A percentile compares a stretch with the other conserved stretches of the same genome.
These are phyloP conservation scores for Lophiotrema nucula DNA, from an alignment of 495 filamentous ascomycete genomes.

Conservation along the genomic window DNA sequence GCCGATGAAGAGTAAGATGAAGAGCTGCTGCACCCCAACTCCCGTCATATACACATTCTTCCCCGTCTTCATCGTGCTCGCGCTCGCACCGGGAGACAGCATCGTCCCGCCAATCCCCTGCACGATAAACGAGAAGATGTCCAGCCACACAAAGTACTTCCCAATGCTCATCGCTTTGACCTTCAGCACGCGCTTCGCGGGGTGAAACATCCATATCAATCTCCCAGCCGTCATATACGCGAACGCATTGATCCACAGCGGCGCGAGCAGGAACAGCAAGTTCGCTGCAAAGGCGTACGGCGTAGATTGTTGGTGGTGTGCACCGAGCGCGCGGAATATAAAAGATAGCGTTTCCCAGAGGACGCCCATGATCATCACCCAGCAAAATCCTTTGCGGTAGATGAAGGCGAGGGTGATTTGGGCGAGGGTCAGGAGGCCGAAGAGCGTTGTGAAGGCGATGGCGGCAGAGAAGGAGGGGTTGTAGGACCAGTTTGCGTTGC, in stretches of 20 bases:
- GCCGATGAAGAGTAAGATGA: conserved; percentile 54
- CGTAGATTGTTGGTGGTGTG: conserved; percentile 44
- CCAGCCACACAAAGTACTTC: conserved; percentile 61
- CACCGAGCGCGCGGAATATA: conserved; percentile 40
- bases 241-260: conserved; percentile 60
- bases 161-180: conserved; percentile 53
- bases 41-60: conserved; percentile 62
- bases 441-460: conserved; percentile 30
- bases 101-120: conserved; percentile 55
- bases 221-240: conserved; percentile 68
- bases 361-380: conserved; percentile 55
- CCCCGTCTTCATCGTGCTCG: conserved; percentile 43
- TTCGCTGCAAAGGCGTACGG: conserved; percentile 32
- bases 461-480: conserved; percentile 25
- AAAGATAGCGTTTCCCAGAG: conserved; percentile 48
- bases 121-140: conserved; percentile 63
- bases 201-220: conserved; percentile 58
- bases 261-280: conserved; percentile 21
- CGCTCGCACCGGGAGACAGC: conserved; percentile 32
- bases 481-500: conserved; percentile 30
- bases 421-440: conserved; percentile 30
- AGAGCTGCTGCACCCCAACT: conserved; percentile 59
- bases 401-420: conserved; percentile 24
- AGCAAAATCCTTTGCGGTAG: conserved; percentile 39
- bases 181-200: conserved; percentile 46